phyloP scores from a whole-genome alignment of 148 eudicot genomes.

The Arbutus unedo region DNA sequence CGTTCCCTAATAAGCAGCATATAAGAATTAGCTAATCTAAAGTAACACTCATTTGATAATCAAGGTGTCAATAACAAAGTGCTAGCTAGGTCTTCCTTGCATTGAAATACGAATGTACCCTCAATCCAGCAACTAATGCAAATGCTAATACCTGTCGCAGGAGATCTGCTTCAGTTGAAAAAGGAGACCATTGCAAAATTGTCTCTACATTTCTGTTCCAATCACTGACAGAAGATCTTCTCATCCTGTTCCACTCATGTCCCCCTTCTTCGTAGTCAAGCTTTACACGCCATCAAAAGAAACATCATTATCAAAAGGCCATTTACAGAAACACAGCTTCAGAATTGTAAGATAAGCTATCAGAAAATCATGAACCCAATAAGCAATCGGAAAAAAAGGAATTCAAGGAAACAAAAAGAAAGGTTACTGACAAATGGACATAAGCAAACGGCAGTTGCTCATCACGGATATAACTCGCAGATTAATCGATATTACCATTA shows the following conservation, averaged over 20 bases:
- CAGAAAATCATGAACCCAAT: neutral
- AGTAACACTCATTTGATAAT: neutral
- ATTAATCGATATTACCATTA: too few species aligned
- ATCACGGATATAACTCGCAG: neutral
- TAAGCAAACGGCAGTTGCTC: neutral
- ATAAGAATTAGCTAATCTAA: neutral
- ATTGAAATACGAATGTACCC: neutral
- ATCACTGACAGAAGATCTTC: conserved; percentile 54
- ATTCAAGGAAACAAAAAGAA: too few species aligned
- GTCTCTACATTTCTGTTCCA: conserved; percentile 69
- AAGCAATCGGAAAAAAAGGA: neutral
- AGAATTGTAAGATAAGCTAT: neutral
- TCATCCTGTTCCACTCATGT: conserved; percentile 50
- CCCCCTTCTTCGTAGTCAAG: conserved; percentile 70
- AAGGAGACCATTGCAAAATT: conserved; percentile 88
- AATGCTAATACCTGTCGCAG: conserved; percentile 58
- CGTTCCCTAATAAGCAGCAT: neutral
- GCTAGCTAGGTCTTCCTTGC: conserved; percentile 6
- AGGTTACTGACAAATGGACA: neutral
- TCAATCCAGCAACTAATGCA: neutral
- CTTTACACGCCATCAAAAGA: conserved; percentile 32
- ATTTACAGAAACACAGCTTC: neutral
- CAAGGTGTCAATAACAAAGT: conserved; percentile 1
- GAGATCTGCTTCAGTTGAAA: conserved; percentile 80
- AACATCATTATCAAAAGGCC: neutral